These are phyloP conservation scores for Arabis alpina DNA, from an alignment of 345 rosid species.

Conservation along the genomic window DNA sequence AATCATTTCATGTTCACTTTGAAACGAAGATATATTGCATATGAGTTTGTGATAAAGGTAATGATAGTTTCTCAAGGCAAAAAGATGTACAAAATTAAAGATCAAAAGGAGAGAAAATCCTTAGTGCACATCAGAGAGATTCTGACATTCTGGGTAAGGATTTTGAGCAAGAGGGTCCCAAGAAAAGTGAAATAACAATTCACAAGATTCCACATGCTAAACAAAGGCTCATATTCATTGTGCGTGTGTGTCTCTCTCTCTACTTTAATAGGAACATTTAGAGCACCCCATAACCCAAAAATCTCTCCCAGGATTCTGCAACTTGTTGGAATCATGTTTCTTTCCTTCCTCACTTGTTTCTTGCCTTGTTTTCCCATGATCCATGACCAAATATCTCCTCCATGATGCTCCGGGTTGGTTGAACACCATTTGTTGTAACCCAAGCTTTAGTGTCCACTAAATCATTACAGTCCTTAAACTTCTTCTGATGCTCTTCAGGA, in stretches of 20 bases:
- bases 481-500: constrained; percentile 31
- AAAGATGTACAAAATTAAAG: constrained; percentile 2
- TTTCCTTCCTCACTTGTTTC: constrained; percentile 39
- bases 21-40: no score
- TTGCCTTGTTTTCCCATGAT: constrained; percentile 46
- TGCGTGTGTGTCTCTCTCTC: constrained; percentile 14
- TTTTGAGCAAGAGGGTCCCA: constrained; percentile 34
- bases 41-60: not conserved
- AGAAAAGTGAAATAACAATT: constrained; percentile 31
- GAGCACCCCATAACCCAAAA: constrained; percentile 33
- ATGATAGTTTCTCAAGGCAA: constrained; percentile 33
- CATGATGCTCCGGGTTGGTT: constrained; percentile 59
- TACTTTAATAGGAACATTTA: constrained; percentile 21
- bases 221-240: constrained; percentile 10
- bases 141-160: constrained; percentile 33
- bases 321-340: constrained; percentile 28
- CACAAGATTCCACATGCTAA: constrained; percentile 35
- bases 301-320: constrained; percentile 25
- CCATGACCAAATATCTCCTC: constrained; percentile 63
- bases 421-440: constrained; percentile 52
- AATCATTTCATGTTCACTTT: not conserved
- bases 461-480: constrained; percentile 46
- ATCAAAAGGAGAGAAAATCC: constrained; percentile 11
- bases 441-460: constrained; percentile 46
- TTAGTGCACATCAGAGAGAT: constrained; percentile 36